Evolutionary conservation across 306 rosid genomes (phyloP).

Genomic region (Cucumis hystrix): DNA sequence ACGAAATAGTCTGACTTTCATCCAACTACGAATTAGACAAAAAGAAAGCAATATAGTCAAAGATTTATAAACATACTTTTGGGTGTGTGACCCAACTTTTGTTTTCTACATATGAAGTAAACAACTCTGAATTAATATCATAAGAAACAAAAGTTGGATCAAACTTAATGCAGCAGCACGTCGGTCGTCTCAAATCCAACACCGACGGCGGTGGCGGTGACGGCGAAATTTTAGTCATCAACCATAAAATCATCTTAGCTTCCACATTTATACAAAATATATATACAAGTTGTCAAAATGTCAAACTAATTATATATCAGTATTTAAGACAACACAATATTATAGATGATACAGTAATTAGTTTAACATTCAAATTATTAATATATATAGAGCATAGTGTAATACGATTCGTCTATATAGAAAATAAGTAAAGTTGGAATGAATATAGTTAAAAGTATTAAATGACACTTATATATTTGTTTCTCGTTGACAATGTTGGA

Average conservation of each 20-base stretch:
- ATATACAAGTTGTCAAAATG: too few relatives aligned
- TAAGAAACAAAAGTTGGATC: neutral
- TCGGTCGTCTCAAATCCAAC: neutral
- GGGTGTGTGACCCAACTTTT: neutral
- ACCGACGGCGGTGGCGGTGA: neutral
- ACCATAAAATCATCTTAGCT: neutral
- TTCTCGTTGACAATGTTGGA: too few relatives aligned
- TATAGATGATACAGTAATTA: too few relatives aligned
- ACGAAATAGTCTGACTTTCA: neutral
- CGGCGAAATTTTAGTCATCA: neutral
- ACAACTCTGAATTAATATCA: neutral
- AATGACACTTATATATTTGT: too few relatives aligned
- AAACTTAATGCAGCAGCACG: neutral
- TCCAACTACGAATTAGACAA: neutral
- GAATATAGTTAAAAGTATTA: too few relatives aligned
- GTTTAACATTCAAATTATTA: too few relatives aligned
- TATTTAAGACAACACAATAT: too few relatives aligned
- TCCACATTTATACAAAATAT: neutral
- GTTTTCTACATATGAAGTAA: neutral
- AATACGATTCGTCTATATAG: too few relatives aligned
- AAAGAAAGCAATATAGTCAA: neutral
- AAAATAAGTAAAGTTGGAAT: too few relatives aligned
- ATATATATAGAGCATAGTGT: too few relatives aligned
- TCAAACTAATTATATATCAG: too few relatives aligned
- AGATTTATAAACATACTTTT: neutral